Conservation (phyloP, 2,329 filamentous ascomycete species). For the Penicillium frequentans region DNA sequence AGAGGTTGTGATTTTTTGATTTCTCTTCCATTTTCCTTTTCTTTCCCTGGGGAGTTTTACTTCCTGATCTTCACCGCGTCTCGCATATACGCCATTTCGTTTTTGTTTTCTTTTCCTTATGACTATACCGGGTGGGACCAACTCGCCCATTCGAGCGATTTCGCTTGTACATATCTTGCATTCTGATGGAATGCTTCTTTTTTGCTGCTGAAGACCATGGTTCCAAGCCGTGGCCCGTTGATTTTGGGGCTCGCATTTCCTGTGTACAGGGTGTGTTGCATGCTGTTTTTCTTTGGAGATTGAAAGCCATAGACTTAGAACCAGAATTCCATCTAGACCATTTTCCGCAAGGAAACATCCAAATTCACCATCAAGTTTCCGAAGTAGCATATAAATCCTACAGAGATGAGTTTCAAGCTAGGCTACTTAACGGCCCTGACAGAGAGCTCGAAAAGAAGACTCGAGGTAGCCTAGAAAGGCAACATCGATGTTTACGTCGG, state of each 20-base stretch:
- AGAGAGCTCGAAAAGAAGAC: not conserved
- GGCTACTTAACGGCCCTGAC: not conserved
- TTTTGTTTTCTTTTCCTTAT: slow-evolving; percentile 8
- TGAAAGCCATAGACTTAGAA: slow-evolving; percentile 26
- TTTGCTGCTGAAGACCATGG: not conserved
- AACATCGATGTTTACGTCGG: not conserved
- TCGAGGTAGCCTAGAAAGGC: not conserved
- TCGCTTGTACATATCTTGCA: slow-evolving; percentile 26
- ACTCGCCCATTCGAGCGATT: slow-evolving; percentile 8
- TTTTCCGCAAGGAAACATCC: slow-evolving; percentile 16
- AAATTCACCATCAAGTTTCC: not conserved
- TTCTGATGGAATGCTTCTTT: slow-evolving; percentile 9
- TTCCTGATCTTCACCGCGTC: slow-evolving; percentile 5
- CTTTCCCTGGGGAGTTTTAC: not conserved
- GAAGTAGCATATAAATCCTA: not conserved
- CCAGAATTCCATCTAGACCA: slow-evolving; percentile 15
- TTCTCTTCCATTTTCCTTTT: not conserved
- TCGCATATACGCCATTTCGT: slow-evolving; percentile 7
- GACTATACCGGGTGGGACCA: slow-evolving; percentile 9
- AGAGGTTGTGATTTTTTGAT: slow-evolving; percentile 12
- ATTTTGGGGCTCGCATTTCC: not conserved
- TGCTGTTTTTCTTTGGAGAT: slow-evolving; percentile 5
- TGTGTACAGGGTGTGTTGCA: slow-evolving; percentile 12
- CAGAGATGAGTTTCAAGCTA: not conserved
- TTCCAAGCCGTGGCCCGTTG: not conserved